Evolutionary conservation across 306 rosid species (phyloP), one percentile per base, ranked within the genome.

Genomic region (Rosa multiflora): DNA sequence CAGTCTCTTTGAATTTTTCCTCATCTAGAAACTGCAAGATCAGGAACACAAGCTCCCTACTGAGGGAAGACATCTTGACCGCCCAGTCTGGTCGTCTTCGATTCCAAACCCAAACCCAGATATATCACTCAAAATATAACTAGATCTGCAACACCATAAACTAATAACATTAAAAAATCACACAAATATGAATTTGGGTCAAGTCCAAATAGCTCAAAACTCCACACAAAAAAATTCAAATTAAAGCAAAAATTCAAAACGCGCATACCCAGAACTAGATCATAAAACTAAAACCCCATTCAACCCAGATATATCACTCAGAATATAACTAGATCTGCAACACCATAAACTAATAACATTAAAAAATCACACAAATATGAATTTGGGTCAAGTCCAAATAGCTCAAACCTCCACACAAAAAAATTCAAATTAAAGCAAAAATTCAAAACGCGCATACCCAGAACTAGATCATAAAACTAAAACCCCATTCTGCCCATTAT

Each of bases 1-100:
- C 98, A 79, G 99, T 92, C 89, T 95, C 99, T 75, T 95, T 95
- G 84, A 95, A 95, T 88, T 95, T 95, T 84, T 93, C 99, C 88
- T 95, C 99, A 79, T 95, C 99, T 21, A 95, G 93, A 85, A 95
- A 93, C 91, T 95, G 99, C 84, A 95, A 88, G 92, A 95, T 95
- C 96, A 95, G 81, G 92, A 95, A 95, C 90, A 95, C 99, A 80
- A 95, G 87, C 88, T 95, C 99, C 76, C 98, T 95, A 76, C 99
- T 95, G 62, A 95, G 97, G 80, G 98, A 95, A 73, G 98, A 95
- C 99, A 95, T 95, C 85, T 64, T 67, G 80, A 80, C 83, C 78
- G 70, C 78, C 82, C 82, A 35, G 46, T 37, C 46, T 62, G 40
- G 44, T 11, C 83, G 76, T 85, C 86, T 78, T 83, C 82, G 71